Evolutionary conservation across 805 yeast genomes (phyloP).

Genomic region (Cyberlindnera amylophila): DNA sequence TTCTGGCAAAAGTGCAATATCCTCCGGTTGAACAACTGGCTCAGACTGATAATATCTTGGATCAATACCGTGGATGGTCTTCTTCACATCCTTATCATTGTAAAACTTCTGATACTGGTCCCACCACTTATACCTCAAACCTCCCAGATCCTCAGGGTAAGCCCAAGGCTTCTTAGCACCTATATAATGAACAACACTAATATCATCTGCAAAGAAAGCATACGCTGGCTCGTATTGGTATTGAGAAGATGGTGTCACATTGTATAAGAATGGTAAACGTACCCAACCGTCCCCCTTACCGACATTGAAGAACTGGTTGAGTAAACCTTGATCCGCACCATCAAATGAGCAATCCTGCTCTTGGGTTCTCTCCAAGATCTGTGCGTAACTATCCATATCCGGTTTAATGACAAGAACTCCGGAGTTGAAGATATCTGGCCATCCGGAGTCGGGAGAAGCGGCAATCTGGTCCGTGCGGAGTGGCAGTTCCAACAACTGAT

Average conservation of each 20-base stretch:
- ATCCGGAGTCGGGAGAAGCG: slow-evolving; percentile 75
- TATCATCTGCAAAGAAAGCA: slow-evolving; percentile 42
- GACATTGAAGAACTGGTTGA: slow-evolving; percentile 59
- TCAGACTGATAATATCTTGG: slow-evolving; percentile 19
- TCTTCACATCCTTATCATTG: slow-evolving; percentile 16
- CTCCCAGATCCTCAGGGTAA: slow-evolving; percentile 12
- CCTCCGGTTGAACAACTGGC: slow-evolving; percentile 1
- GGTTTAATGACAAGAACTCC: slow-evolving; percentile 67
- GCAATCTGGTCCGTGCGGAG: slow-evolving; percentile 25
- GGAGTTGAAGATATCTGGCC: slow-evolving; percentile 84
- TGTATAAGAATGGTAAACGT: slow-evolving; percentile 73
- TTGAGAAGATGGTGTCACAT: slow-evolving; percentile 69
- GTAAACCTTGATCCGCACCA: slow-evolving; percentile 87
- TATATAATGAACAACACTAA: slow-evolving; percentile 59
- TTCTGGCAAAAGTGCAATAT: slow-evolving; percentile 1
- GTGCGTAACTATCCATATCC: slow-evolving; percentile 35
- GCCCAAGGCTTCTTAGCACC: slow-evolving; percentile 61
- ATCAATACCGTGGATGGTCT: slow-evolving; percentile 24
- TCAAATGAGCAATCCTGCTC: slow-evolving; percentile 50
- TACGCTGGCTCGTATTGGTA: slow-evolving; percentile 76
- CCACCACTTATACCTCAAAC: slow-evolving; percentile 25
- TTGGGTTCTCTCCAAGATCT: slow-evolving; percentile 31
- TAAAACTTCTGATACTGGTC: slow-evolving; percentile 21
- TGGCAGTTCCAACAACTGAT: slow-evolving; percentile 16
- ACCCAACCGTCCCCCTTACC: slow-evolving; percentile 46